phyloP scores from a whole-genome alignment of 2,329 filamentous ascomycete species.

The Chalara sp. region DNA sequence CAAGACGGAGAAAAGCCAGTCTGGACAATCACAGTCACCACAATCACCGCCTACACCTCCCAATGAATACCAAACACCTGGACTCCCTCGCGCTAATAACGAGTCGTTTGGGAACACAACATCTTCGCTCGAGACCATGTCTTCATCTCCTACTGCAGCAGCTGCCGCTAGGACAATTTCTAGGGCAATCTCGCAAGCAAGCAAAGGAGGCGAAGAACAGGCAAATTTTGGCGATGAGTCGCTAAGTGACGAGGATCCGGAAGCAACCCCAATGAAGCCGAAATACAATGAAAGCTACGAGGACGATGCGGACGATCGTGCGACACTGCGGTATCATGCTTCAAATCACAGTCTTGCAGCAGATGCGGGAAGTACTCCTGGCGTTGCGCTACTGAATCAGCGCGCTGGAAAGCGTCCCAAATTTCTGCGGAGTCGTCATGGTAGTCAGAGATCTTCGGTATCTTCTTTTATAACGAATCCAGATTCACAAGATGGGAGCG shows the following conservation, averaged over 20 bases:
- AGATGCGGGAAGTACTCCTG: slow-evolving; percentile 42
- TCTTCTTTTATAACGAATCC: slow-evolving; percentile 51
- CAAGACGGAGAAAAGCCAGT: neutral
- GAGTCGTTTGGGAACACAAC: slow-evolving; percentile 34
- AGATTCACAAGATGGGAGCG: slow-evolving; percentile 54
- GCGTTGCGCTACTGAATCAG: slow-evolving; percentile 33
- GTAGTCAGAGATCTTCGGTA: slow-evolving; percentile 52
- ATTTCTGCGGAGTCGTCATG: slow-evolving; percentile 46
- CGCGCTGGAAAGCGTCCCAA: slow-evolving; percentile 42
- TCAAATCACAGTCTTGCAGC: slow-evolving; percentile 27
- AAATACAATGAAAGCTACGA: slow-evolving; percentile 6
- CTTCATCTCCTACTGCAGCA: slow-evolving; percentile 46
- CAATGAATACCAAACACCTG: slow-evolving; percentile 22
- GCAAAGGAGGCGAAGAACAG: slow-evolving; percentile 15
- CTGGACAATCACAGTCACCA: neutral
- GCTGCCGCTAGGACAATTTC: slow-evolving; percentile 47
- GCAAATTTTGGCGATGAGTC: slow-evolving; percentile 6
- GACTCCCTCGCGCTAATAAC: neutral
- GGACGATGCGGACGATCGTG: slow-evolving; percentile 11
- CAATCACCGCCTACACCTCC: slow-evolving; percentile 20
- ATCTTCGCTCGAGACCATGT: slow-evolving; percentile 45
- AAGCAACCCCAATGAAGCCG: slow-evolving; percentile 20
- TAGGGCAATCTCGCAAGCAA: slow-evolving; percentile 42
- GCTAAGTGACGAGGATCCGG: slow-evolving; percentile 10
- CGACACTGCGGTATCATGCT: slow-evolving; percentile 25